Percentiles rank a stretch among this genome's conserved stretches.
Conservation (phyloP, 106 monocot species). For the Amphibolis antarctica region DNA sequence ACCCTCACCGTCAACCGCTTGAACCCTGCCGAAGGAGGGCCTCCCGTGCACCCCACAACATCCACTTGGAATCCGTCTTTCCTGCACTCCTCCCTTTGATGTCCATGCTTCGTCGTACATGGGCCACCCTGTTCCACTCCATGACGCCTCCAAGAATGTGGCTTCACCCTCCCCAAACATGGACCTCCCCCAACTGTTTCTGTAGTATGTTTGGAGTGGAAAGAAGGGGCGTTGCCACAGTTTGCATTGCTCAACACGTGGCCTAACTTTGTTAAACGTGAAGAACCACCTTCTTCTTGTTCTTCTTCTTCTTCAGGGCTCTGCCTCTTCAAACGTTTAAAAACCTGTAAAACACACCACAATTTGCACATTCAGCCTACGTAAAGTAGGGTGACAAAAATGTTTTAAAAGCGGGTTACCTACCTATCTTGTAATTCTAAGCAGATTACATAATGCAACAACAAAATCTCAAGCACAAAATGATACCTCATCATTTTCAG, state of each 20-base stretch:
- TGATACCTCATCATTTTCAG: slow-evolving; percentile 44
- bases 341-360: not conserved
- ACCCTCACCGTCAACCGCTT: not conserved
- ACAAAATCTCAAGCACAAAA: not conserved
- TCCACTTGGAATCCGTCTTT: not conserved
- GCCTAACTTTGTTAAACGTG: too few species aligned
- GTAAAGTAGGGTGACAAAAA: too few species aligned
- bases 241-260: not conserved
- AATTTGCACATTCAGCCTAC: too few species aligned
- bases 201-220: not conserved
- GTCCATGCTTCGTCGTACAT: not conserved
- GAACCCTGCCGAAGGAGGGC: not conserved
- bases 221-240: not conserved
- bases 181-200: not conserved
- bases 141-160: not conserved
- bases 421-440: too few species aligned
- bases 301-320: not conserved
- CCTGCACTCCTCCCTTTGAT: not conserved
- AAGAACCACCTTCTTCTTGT: too few species aligned
- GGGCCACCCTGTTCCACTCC: not conserved
- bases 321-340: slow-evolving; percentile 6
- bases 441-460: too few species aligned
- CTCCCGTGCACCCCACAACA: not conserved
- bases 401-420: too few species aligned
- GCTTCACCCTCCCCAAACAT: not conserved